Base-by-base conservation (phyloP, 495 filamentous ascomycete genomes). In the Neurospora discreta region DNA sequence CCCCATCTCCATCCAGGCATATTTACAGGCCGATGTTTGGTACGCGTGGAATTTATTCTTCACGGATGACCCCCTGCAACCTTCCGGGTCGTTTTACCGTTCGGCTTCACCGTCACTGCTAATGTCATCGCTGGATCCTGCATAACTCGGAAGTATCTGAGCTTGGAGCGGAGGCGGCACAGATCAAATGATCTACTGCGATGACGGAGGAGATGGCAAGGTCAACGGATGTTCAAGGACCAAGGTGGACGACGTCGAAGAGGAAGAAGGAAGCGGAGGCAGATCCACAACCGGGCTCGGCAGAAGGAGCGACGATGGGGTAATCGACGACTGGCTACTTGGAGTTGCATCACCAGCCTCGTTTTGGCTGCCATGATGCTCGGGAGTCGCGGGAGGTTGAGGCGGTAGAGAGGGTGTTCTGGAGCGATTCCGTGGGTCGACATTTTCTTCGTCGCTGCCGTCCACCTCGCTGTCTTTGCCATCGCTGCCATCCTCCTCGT, bases 361-460 rank as follows among this genome's bases (percentile, higher is more conserved):
- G 44, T 26, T 26, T 10, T 52, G 11, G 44, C 5, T 23, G 23
- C 3, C 44, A 4, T 52, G 10, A 26, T 26, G 44, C 20, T 3
- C 20, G 0, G 10, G 44, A 4, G 9, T 26, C 10, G 3, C 1
- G 0, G 44, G 43, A 5, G 2, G n/a, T n/a, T n/a, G 10, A 52
- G 10, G 8, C 10, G 20, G 44, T 4, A 3, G 44, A 0, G 3
- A 11, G 20, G 46, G 46, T 15, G 46, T 2, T 7, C n/a, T 58
- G 2, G 2, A 8, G 20, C 18, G 13, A 30, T 1, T 5, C 0
- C 23, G 26, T 11, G 46, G 46, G 0, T 0, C 0, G 23, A 30
- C 23, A 13, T 58, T 30, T 10, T 58, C 46, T 30, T 58, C 13
- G 23, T 58, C 44, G 10, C 44, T 52, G 1, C 26, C 13, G 0